Conservation (phyloP, 768 basidiomycete species). For the Rhizopogon vesiculosus region DNA sequence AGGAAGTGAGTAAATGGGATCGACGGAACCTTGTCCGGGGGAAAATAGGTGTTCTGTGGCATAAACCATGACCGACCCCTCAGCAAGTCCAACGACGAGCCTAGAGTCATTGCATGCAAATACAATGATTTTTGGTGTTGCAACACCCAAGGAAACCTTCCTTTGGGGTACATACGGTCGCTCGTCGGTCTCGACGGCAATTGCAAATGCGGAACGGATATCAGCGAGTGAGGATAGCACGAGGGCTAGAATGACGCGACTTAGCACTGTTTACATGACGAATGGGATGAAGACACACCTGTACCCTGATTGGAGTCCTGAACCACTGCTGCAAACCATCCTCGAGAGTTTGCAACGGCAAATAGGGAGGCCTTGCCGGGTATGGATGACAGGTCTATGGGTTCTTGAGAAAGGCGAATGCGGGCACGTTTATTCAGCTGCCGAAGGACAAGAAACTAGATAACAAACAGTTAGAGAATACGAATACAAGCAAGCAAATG, state of each 20-base stretch:
- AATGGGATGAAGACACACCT: constrained; percentile 26
- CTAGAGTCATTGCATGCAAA: constrained; percentile 59
- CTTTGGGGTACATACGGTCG: constrained; percentile 49
- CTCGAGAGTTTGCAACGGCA: constrained; percentile 52
- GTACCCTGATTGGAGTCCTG: constrained; percentile 28
- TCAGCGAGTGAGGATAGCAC: constrained; percentile 57
- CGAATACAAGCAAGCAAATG: neutral
- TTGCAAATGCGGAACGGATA: constrained; percentile 49
- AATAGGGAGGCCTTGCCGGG: constrained; percentile 50
- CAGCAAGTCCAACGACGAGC: constrained; percentile 52
- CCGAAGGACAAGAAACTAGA: constrained; percentile 34
- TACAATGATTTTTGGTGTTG: constrained; percentile 47
- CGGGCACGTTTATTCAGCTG: constrained; percentile 59
- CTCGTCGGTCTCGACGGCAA: constrained; percentile 33
- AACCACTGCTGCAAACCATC: constrained; percentile 67
- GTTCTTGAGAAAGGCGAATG: constrained; percentile 52
- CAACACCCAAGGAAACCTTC: constrained; percentile 37
- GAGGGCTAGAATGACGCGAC: constrained; percentile 38
- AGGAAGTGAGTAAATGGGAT: constrained; percentile 46
- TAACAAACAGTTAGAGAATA: constrained; percentile 4
- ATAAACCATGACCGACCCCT: constrained; percentile 58
- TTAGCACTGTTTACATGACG: neutral
- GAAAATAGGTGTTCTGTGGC: constrained; percentile 51
- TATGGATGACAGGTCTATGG: constrained; percentile 37
- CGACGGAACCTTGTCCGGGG: constrained; percentile 34